Base-by-base conservation (phyloP, 2,329 filamentous ascomycete species). In the Xylariaceae sp. region DNA sequence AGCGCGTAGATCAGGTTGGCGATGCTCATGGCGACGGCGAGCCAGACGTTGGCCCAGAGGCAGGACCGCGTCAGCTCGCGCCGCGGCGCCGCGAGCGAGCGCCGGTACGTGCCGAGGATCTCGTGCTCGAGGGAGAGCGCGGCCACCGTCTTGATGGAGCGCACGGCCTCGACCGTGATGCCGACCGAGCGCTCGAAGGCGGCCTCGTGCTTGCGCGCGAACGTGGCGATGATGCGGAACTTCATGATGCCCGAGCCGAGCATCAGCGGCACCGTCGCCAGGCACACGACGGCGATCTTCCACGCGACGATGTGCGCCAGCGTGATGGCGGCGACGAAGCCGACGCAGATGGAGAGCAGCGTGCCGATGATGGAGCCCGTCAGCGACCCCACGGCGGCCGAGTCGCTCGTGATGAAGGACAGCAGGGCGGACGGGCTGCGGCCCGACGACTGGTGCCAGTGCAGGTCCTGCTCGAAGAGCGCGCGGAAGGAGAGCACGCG, bases 281-380 rank as follows among this genome's bases (percentile, higher is more conserved):
- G 64, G 35, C 80, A 80, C 3, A 88, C 82, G 11, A 88, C 58
- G 1, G 81, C 81, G 40, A 88, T 84, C 49, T 76, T 81, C 83
- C 83, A 88, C 3, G 79, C 79, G 29, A 88, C 65, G 28, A 85
- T 74, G 41, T 83, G 79, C 0, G 80, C 76, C 8, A 87, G 52
- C 19, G 82, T 72, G 35, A 86, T 77, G 2, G 77, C 80, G 0
- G 72, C 75, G 12, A 85, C 42, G 18, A 86, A 74, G 53, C 83
- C 85, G 41, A 86, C 69, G 3, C 71, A 45, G 15, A 83, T 80
- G 0, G 80, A 77, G 37, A 85, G 75, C 14, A 83, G 59, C 0
- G 77, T 83, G 5, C 82, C 80, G 35, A 86, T 66, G 24, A 83
- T 79, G 5, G 77, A 80, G 8, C 82, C 82, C 35, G 75, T 82